Conservation (phyloP, 345 rosid genomes). For the Carallia pectinifolia region DNA sequence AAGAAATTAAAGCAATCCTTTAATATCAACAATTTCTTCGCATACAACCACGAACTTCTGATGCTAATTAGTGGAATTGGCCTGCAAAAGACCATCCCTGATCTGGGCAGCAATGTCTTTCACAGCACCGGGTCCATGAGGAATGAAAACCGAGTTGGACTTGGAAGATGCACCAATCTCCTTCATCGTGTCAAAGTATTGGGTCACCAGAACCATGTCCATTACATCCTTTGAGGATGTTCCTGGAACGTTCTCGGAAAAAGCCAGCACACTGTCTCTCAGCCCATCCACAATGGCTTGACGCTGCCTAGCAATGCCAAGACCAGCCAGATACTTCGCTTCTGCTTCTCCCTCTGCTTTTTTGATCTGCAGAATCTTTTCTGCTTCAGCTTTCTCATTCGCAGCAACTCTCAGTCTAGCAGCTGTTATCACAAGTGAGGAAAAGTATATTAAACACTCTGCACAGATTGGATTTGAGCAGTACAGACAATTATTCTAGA, state of each 20-base stretch:
- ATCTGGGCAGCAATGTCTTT: conserved; percentile 17
- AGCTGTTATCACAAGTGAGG: conserved; percentile 9
- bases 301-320: conserved; percentile 28
- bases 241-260: conserved; percentile 25
- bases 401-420: conserved; percentile 28
- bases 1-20: background rate
- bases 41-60: background rate
- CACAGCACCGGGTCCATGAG: conserved; percentile 28
- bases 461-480: background rate
- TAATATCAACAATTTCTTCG: background rate
- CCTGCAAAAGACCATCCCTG: conserved; percentile 28
- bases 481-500: background rate
- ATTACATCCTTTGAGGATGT: conserved; percentile 23
- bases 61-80: background rate
- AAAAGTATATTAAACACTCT: background rate
- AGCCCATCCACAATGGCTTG: conserved; percentile 28
- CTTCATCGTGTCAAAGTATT: conserved; percentile 27
- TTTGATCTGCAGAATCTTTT: conserved; percentile 24
- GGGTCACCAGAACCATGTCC: conserved; percentile 26
- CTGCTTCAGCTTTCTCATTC: conserved; percentile 26
- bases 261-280: conserved; percentile 26
- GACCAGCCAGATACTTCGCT: conserved; percentile 23
- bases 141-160: conserved; percentile 22
- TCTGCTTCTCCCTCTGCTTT: conserved; percentile 28
- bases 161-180: conserved; percentile 28